Evolutionary conservation across 805 yeast species (phyloP).

Genomic region (Candida pini): DNA sequence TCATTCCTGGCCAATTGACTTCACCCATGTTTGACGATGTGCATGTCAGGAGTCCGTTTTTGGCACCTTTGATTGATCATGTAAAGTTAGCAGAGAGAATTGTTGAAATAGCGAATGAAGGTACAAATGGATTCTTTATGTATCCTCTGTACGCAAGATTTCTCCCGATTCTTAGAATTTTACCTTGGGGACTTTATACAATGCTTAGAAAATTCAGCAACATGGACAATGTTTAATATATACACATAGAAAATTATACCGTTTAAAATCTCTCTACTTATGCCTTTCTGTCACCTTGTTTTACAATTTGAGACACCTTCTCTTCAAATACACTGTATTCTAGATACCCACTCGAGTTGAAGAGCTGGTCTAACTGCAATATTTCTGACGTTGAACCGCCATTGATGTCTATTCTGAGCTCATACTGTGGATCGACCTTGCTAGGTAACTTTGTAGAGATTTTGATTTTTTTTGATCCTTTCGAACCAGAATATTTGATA

Average conservation of each 20-base stretch:
- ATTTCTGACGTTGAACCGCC: conserved; percentile 13
- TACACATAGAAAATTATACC: background rate
- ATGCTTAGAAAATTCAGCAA: conserved; percentile 22
- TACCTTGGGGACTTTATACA: conserved; percentile 37
- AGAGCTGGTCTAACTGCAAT: conserved; percentile 37
- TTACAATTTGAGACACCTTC: conserved; percentile 23
- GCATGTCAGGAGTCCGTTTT: conserved; percentile 32
- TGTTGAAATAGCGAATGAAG: conserved; percentile 28
- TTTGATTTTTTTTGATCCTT: conserved; percentile 30
- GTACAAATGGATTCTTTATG: conserved; percentile 37
- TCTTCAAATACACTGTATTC: conserved; percentile 30
- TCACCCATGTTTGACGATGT: conserved; percentile 46
- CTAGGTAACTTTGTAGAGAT: conserved; percentile 33
- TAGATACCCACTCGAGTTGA: conserved; percentile 41
- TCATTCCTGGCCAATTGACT: conserved; percentile 47
- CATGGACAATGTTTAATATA: conserved; percentile 25
- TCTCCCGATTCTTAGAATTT: conserved; percentile 34
- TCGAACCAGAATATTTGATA: conserved; percentile 41
- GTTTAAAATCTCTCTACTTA: conserved; percentile 13
- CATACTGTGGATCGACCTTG: conserved; percentile 40
- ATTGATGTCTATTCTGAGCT: conserved; percentile 29
- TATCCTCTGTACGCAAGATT: conserved; percentile 44
- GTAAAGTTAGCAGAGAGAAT: conserved; percentile 32
- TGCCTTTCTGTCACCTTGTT: conserved; percentile 13
- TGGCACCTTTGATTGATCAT: conserved; percentile 44